Evolutionary conservation across 1,284 basidiomycete genomes (phyloP), one percentile per base, ranked within the genome.

Genomic region (Ganoderma lucidum): DNA sequence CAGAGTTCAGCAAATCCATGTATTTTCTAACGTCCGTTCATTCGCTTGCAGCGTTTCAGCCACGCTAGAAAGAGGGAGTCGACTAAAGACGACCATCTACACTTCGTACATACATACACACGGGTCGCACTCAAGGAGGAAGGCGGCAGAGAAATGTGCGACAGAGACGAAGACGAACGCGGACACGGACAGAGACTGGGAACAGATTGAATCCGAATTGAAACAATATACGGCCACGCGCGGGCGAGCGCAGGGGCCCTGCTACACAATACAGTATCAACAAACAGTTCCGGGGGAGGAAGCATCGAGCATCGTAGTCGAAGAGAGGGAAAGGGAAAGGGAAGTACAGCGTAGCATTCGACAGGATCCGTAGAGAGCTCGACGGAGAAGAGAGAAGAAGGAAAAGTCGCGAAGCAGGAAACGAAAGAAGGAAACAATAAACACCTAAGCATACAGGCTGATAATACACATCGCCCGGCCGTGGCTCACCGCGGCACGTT

Each of bases 371-470:
- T 30, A 32, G 28, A 51, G 45, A 32, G 53, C 53, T 55, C 30
- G 53, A 56, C 30, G 63, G 42, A 41, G 35, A 45, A 45, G 39
- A 9, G 28, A 23, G 23, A 10, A 12, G 45, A 35, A 63, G 35
- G 37, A 19, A 51, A 39, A 23, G 23, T 23, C 23, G 23, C n/a
- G 55, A 37, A 35, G 1, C 35, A 35, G 35, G 35, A 35, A 35
- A 35, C 35, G 35, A 35, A 35, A 35, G 8, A 9, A 32, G 41
- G 53, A 30, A 35, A 15, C 12, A 64, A 64, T 61, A 68, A 68
- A 59, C 28, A 65, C 68, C 42, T 60, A 63, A 41, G 63, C 62
- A 69, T 66, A 69, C 68, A 66, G 37, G 15, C 35, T 62, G 64
- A 51, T 62, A 35, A 51, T 68, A 64, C 67, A 68, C 1, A 45